phyloP scores from a whole-genome alignment of 2,329 filamentous ascomycete species.

The Rhinocladiella mackenziei region DNA sequence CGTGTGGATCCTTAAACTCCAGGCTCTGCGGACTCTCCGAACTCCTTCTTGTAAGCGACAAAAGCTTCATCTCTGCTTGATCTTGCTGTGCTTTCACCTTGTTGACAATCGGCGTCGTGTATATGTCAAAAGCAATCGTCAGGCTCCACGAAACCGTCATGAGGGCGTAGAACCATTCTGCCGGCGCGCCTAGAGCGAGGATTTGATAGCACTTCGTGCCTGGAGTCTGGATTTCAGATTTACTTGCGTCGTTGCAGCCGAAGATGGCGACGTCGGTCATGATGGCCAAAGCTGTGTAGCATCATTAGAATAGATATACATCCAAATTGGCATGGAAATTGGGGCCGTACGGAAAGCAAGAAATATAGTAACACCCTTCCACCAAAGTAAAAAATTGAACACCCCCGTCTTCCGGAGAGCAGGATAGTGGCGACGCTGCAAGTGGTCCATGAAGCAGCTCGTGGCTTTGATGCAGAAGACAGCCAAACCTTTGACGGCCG shows the following conservation, averaged over 20 bases:
- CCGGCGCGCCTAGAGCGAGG: conserved; percentile 9
- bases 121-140: conserved; percentile 12
- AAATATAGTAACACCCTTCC: conserved; percentile 4
- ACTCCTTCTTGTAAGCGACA: neutral
- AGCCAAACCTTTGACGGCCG: conserved; percentile 7
- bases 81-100: conserved; percentile 11
- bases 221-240: conserved; percentile 3
- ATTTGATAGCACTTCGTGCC: conserved; percentile 12
- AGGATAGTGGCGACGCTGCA: conserved; percentile 10
- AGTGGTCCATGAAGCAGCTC: conserved; percentile 9
- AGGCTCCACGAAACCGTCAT: conserved; percentile 13
- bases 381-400: conserved; percentile 8
- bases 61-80: conserved; percentile 1
- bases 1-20: neutral
- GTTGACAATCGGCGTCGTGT: conserved; percentile 5
- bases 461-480: conserved; percentile 11
- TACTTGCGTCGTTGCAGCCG: conserved; percentile 1
- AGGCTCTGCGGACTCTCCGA: neutral
- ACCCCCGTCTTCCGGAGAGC: conserved; percentile 6
- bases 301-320: neutral
- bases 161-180: conserved; percentile 14
- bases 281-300: conserved; percentile 2
- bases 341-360: conserved; percentile 8
- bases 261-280: conserved; percentile 15
- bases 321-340: neutral